phyloP scores from a whole-genome alignment of 495 filamentous ascomycete species.

The Hypoxylon fragiforme region DNA sequence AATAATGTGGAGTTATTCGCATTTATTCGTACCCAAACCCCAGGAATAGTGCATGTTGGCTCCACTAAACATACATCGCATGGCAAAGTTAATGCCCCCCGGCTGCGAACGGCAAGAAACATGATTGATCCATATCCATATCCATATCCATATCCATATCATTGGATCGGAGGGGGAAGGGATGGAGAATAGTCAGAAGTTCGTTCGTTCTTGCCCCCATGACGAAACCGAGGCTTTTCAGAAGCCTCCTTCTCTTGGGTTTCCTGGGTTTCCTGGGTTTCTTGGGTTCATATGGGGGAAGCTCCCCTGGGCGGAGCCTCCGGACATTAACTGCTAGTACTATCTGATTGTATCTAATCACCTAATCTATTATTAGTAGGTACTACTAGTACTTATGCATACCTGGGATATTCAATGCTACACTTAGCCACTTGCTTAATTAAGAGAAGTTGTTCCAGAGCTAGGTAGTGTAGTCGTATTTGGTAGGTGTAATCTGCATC shows the following conservation, averaged over 20 bases:
- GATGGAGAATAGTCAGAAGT: too few species aligned
- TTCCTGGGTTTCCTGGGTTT: not conserved
- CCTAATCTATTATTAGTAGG: not conserved
- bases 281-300: conserved; percentile 14
- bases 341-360: not conserved
- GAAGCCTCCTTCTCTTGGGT: too few species aligned
- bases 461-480: not conserved
- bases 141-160: too few species aligned
- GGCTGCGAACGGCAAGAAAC: too few species aligned
- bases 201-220: too few species aligned
- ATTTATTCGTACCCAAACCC: not conserved
- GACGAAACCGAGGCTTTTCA: too few species aligned
- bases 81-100: too few species aligned
- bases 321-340: conserved; percentile 36
- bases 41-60: not conserved
- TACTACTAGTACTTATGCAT: not conserved
- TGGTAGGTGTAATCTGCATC: not conserved
- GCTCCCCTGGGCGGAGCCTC: conserved; percentile 21
- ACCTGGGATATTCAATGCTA: conserved; percentile 1
- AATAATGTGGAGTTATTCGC: not conserved
- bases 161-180: too few species aligned
- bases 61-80: conserved; percentile 10
- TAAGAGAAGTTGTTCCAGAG: conserved; percentile 16
- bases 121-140: too few species aligned
- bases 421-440: conserved; percentile 31